A percentile compares a stretch with the other conserved stretches of the same genome.
Conservation (phyloP, 2,329 filamentous ascomycete species). For the Paecilomyces dactylethromorphus region DNA sequence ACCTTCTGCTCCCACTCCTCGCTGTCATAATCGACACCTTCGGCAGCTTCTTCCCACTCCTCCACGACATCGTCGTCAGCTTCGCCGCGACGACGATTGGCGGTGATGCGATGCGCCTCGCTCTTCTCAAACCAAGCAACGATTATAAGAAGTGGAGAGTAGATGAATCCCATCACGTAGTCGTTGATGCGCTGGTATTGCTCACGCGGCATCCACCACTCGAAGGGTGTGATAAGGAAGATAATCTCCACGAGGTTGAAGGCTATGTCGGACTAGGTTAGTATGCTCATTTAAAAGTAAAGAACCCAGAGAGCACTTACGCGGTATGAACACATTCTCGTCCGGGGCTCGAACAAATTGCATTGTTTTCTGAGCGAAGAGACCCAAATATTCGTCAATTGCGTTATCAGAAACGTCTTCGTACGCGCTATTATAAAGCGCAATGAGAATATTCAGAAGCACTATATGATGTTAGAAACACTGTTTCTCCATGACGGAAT, state of each 20-base stretch:
- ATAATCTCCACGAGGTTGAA: constrained; percentile 92
- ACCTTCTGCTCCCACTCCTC: constrained; percentile 77
- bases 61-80: constrained; percentile 82
- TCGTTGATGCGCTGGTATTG: constrained; percentile 80
- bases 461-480: constrained; percentile 38
- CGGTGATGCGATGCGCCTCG: constrained; percentile 59
- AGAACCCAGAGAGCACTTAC: constrained; percentile 21
- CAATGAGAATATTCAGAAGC: constrained; percentile 91
- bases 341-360: constrained; percentile 95
- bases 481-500: neutral
- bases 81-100: constrained; percentile 72
- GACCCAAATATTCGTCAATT: constrained; percentile 87
- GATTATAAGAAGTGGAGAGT: constrained; percentile 73
- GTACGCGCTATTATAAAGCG: constrained; percentile 93
- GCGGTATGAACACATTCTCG: constrained; percentile 96
- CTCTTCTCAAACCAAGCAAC: constrained; percentile 67
- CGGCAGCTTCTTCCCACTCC: constrained; percentile 81
- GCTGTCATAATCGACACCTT: constrained; percentile 67
- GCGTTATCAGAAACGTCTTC: constrained; percentile 91
- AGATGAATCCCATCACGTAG: constrained; percentile 76
- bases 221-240: constrained; percentile 68
- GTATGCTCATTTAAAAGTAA: neutral
- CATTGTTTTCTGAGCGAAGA: constrained; percentile 91
- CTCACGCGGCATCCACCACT: constrained; percentile 85
- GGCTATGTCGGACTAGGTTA: constrained; percentile 31